Evolutionary conservation across 768 basidiomycete genomes (phyloP).

Genomic region (Leccinum disarticulatum): DNA sequence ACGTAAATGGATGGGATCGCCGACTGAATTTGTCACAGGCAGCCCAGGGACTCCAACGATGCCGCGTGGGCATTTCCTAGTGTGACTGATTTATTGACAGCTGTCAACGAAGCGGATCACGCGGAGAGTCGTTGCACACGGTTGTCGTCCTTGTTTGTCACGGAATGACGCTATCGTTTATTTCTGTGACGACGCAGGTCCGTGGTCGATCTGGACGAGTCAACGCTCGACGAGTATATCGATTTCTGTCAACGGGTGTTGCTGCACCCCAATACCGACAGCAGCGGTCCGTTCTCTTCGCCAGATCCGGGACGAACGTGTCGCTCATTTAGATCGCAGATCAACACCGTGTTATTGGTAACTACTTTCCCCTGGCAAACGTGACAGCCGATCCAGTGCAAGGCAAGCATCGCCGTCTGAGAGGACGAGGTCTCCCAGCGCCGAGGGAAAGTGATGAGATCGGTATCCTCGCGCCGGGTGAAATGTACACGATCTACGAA

Average conservation of each 20-base stretch:
- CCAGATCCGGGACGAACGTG: constrained; percentile 14
- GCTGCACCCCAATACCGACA: constrained; percentile 30
- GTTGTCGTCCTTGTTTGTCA: constrained; percentile 44
- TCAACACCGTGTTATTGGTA: constrained; percentile 34
- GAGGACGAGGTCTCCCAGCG: constrained; percentile 11
- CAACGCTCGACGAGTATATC: constrained; percentile 62
- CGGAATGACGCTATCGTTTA: constrained; percentile 8
- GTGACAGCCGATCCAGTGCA: background rate
- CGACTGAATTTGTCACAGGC: constrained; percentile 34
- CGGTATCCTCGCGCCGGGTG: constrained; percentile 49
- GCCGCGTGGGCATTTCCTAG: constrained; percentile 60
- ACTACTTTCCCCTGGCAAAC: constrained; percentile 41
- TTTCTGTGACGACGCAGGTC: constrained; percentile 38
- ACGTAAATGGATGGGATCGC: constrained; percentile 4
- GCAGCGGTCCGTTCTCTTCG: constrained; percentile 27
- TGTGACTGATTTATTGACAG: constrained; percentile 46
- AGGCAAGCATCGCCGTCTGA: background rate
- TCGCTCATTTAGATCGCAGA: constrained; percentile 17
- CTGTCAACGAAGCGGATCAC: constrained; percentile 40
- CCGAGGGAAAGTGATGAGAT: constrained; percentile 7
- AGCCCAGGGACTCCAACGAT: constrained; percentile 48
- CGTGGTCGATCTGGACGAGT: constrained; percentile 50
- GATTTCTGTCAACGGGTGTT: constrained; percentile 62
- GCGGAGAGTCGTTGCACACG: constrained; percentile 38
- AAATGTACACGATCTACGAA: constrained; percentile 62